Evolutionary conservation across 2,329 filamentous ascomycete genomes (phyloP).

Genomic region (Fusarium verticillioides): DNA sequence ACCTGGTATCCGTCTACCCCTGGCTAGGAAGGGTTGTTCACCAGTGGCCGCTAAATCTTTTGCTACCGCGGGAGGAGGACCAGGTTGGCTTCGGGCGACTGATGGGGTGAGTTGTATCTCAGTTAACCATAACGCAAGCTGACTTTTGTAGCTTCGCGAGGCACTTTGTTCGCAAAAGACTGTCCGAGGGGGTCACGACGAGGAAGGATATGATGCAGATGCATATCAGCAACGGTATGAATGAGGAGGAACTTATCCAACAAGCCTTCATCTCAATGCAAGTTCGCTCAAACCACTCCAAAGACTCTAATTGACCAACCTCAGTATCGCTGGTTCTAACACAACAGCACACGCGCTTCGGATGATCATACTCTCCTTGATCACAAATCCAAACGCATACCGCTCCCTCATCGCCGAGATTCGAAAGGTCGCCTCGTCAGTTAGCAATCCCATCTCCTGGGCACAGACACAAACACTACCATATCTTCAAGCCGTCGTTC

Average conservation of each 20-base stretch:
- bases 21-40: slow-evolving; percentile 50
- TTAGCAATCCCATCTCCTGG: slow-evolving; percentile 57
- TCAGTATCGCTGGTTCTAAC: slow-evolving; percentile 68
- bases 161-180: slow-evolving; percentile 35
- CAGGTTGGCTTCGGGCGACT: slow-evolving; percentile 53
- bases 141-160: slow-evolving; percentile 29
- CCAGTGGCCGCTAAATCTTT: slow-evolving; percentile 50
- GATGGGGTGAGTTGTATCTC: slow-evolving; percentile 48
- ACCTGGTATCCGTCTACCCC: slow-evolving; percentile 51
- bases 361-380: slow-evolving; percentile 62
- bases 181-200: slow-evolving; percentile 27
- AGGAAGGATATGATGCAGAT: slow-evolving; percentile 54
- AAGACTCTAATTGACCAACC: neutral
- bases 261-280: slow-evolving; percentile 55
- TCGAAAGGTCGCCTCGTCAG: slow-evolving; percentile 50
- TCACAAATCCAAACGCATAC: slow-evolving; percentile 58
- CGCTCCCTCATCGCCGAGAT: slow-evolving; percentile 56
- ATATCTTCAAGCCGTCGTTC: slow-evolving; percentile 68
- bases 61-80: slow-evolving; percentile 52
- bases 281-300: neutral
- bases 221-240: slow-evolving; percentile 53
- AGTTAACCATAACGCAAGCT: neutral
- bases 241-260: slow-evolving; percentile 50
- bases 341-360: slow-evolving; percentile 67
- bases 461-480: slow-evolving; percentile 59